Conservation (phyloP, 257 asterid species). For the Knoxia roxburghii region DNA sequence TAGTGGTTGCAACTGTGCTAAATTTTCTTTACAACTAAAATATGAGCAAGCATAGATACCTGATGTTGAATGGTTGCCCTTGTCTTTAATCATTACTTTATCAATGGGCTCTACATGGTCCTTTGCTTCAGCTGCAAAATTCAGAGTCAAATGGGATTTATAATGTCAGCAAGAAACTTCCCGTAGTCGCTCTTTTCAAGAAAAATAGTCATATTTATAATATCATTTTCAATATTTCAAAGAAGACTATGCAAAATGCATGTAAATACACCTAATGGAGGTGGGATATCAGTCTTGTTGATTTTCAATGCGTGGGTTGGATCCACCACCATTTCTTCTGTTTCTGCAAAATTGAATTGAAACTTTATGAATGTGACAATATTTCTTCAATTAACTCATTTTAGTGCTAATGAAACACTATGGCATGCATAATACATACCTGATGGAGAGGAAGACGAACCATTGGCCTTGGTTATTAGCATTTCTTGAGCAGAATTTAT, state of each 20-base stretch:
- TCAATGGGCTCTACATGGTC: background rate
- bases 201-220: no score
- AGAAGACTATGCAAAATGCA: no score
- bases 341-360: background rate
- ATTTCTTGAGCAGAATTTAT: conserved; percentile 28
- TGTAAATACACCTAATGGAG: background rate
- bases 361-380: no score
- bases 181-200: no score
- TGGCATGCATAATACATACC: background rate
- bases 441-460: background rate
- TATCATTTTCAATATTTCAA: no score
- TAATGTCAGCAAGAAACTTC: background rate
- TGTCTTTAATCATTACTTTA: background rate
- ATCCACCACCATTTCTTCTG: background rate
- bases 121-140: conserved; percentile 19
- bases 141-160: background rate
- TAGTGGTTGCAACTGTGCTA: background rate
- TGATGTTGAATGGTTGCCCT: background rate
- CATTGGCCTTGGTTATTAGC: conserved; percentile 19
- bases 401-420: no score
- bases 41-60: background rate
- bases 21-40: no score
- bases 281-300: background rate
- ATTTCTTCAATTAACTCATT: no score
- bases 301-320: background rate